phyloP scores from a whole-genome alignment of 768 basidiomycete genomes.

The Pulveroboletus frians region DNA sequence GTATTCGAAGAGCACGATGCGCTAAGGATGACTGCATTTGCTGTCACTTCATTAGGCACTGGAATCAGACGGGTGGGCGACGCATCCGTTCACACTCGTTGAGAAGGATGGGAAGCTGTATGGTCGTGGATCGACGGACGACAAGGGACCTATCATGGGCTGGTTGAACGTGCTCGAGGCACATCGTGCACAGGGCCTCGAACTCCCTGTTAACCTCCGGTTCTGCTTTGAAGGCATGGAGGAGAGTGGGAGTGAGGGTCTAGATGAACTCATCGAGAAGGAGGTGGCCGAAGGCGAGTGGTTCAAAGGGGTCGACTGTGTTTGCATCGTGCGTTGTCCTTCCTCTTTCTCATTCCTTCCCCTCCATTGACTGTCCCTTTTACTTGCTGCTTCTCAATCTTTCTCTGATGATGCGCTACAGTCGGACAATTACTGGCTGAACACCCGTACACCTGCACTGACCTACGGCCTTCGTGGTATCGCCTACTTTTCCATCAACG shows the following conservation, averaged over 20 bases:
- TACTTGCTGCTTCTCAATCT: neutral
- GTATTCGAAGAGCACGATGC: neutral
- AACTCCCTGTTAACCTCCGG: conserved; percentile 83
- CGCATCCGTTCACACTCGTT: conserved; percentile 76
- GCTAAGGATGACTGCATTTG: neutral
- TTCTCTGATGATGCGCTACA: conserved; percentile 20
- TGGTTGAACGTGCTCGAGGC: conserved; percentile 91
- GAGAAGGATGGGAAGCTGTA: conserved; percentile 55
- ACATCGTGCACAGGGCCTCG: conserved; percentile 57
- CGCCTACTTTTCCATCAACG: conserved; percentile 75
- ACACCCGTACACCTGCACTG: conserved; percentile 69
- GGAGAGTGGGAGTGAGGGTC: conserved; percentile 86
- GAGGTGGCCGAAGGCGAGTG: conserved; percentile 70
- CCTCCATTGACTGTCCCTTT: neutral
- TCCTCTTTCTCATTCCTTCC: neutral
- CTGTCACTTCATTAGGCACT: conserved; percentile 29
- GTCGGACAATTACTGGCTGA: conserved; percentile 95
- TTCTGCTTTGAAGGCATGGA: conserved; percentile 99
- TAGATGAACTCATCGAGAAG: conserved; percentile 77
- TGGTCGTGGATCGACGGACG: conserved; percentile 89
- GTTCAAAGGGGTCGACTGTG: conserved; percentile 85
- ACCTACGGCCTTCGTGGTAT: conserved; percentile 90
- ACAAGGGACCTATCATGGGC: conserved; percentile 85
- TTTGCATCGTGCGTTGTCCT: conserved; percentile 71
- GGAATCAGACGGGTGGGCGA: conserved; percentile 77